These are phyloP conservation scores for Alternaria gansuensis DNA, from an alignment of 2,329 filamentous ascomycete genomes.

Conservation along the genomic window DNA sequence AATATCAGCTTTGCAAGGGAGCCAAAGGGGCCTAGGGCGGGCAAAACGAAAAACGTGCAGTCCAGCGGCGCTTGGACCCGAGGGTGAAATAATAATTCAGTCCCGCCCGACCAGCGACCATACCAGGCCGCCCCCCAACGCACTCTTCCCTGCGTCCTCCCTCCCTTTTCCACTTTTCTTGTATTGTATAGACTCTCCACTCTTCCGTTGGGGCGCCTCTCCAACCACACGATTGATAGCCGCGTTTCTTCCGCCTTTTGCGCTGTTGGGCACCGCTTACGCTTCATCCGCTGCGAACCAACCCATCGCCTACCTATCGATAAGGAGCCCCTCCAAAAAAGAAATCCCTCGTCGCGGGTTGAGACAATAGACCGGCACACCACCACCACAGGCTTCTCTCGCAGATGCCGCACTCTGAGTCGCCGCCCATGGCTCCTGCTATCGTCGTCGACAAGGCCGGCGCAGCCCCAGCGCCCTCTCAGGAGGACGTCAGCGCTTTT, in stretches of 20 bases:
- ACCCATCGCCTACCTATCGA: constrained; percentile 34
- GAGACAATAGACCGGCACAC: constrained; percentile 13
- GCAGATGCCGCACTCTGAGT: constrained; percentile 61
- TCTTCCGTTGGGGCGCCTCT: constrained; percentile 39
- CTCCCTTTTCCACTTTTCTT: constrained; percentile 30
- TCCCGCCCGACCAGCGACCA: constrained; percentile 35
- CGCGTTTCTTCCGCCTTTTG: constrained; percentile 19
- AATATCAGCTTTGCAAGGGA: constrained; percentile 15
- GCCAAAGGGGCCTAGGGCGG: constrained; percentile 27
- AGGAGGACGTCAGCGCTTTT: constrained; percentile 58
- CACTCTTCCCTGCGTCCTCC: constrained; percentile 23
- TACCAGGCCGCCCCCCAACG: constrained; percentile 28
- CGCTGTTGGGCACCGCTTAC: constrained; percentile 26
- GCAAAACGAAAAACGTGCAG: constrained; percentile 32
- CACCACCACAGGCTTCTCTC: constrained; percentile 21
- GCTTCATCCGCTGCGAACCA: constrained; percentile 26
- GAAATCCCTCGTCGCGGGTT: constrained; percentile 27
- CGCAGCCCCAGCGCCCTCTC: constrained; percentile 54
- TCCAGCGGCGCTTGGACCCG: constrained; percentile 26
- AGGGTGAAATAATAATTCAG: constrained; percentile 38
- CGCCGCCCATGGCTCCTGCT: constrained; percentile 59
- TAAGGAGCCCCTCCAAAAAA: constrained; percentile 46
- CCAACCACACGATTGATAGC: constrained; percentile 33
- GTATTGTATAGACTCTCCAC: constrained; percentile 45
- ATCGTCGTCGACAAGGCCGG: constrained; percentile 58